Evolutionary conservation across 2,329 filamentous ascomycete species (phyloP).

Genomic region (Gliomastix tumulicola): DNA sequence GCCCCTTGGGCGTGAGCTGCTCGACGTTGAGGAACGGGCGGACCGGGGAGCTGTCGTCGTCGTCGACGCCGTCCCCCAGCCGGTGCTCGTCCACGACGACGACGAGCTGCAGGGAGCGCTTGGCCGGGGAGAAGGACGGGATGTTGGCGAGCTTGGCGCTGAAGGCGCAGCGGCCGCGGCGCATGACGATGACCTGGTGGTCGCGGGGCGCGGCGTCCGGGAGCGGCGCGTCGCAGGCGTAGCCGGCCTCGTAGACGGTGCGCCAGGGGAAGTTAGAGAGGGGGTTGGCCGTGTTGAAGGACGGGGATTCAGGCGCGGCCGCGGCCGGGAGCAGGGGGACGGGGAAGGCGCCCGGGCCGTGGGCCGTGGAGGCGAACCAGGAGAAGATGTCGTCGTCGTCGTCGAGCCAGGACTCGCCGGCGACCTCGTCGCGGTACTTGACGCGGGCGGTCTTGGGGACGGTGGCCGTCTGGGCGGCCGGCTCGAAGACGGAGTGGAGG

Average conservation of each 20-base stretch:
- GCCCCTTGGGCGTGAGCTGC: conserved; percentile 65
- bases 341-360: conserved; percentile 56
- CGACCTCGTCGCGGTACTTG: neutral
- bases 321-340: conserved; percentile 60
- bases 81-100: conserved; percentile 55
- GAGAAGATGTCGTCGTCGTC: conserved; percentile 35
- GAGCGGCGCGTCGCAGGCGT: conserved; percentile 56
- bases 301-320: conserved; percentile 31
- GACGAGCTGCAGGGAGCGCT: conserved; percentile 67
- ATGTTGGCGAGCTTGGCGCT: conserved; percentile 77
- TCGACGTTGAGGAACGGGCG: conserved; percentile 67
- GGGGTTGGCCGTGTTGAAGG: conserved; percentile 27
- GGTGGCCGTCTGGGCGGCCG: conserved; percentile 5
- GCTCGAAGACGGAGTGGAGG: conserved; percentile 35
- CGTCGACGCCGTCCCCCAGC: conserved; percentile 32
- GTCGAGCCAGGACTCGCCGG: conserved; percentile 13
- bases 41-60: conserved; percentile 25
- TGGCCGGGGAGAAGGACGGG: conserved; percentile 62
- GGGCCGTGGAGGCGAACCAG: conserved; percentile 45
- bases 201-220: conserved; percentile 42
- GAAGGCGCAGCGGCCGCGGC: conserved; percentile 79
- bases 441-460: neutral
- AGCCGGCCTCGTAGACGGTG: conserved; percentile 62
- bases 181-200: conserved; percentile 76
- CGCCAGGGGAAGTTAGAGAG: conserved; percentile 55